A percentile compares a stretch with the other conserved stretches of the same genome.
phyloP scores from a whole-genome alignment of 1,284 basidiomycete genomes.

The Heliocybe sulcata region DNA sequence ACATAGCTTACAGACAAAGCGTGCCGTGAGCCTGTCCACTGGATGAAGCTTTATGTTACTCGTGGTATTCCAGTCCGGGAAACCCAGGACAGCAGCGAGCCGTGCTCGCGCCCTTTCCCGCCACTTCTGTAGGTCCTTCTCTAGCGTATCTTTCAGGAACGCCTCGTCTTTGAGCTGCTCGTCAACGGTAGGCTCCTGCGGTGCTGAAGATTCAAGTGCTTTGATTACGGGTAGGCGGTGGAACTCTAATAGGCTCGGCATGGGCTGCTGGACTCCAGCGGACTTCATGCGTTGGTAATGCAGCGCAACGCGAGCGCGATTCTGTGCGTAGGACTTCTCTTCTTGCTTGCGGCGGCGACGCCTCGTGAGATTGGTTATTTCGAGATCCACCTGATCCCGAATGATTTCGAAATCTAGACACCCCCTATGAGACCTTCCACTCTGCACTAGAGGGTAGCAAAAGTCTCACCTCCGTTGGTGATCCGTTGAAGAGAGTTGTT shows the following conservation, averaged over 20 bases:
- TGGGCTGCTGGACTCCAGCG: constrained; percentile 7
- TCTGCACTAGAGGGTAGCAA: background rate
- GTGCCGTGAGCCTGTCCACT: constrained; percentile 46
- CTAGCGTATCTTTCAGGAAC: constrained; percentile 31
- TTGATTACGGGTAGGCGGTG: constrained; percentile 33
- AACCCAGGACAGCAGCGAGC: constrained; percentile 41
- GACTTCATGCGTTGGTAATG: constrained; percentile 27
- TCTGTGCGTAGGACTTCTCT: constrained; percentile 16
- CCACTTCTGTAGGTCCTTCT: constrained; percentile 43
- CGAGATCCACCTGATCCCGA: constrained; percentile 8
- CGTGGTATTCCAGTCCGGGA: constrained; percentile 38
- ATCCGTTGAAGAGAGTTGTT: constrained; percentile 27
- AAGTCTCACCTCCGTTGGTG: constrained; percentile 20
- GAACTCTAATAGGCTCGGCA: constrained; percentile 39
- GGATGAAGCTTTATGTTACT: constrained; percentile 43
- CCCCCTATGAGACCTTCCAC: no score
- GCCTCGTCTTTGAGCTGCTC: constrained; percentile 2
- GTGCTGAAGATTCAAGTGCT: constrained; percentile 14
- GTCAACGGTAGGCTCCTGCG: constrained; percentile 15
- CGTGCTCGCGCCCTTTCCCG: constrained; percentile 28
- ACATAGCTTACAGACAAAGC: constrained; percentile 52
- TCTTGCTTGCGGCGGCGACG: constrained; percentile 17
- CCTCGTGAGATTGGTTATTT: constrained; percentile 21
- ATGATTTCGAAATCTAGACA: constrained; percentile 20
- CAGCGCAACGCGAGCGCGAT: constrained; percentile 19